Percentiles rank a stretch among this genome's conserved stretches.
These are phyloP conservation scores for Diversispora eburnea DNA, from an alignment of 192 early-diverging fungal genomes.

Conservation along the genomic window DNA sequence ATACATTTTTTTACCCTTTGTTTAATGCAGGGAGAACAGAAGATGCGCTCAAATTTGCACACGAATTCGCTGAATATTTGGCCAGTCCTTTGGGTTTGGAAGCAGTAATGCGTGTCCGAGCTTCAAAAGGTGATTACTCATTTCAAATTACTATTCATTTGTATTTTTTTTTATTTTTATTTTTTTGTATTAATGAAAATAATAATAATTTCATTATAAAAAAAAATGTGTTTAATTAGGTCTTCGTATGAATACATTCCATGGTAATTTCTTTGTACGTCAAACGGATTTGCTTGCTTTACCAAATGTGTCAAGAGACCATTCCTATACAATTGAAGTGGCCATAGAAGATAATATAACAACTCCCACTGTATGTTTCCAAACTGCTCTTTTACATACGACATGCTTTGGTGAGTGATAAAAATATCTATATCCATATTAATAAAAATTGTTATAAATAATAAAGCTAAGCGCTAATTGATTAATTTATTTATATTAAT, in stretches of 20 bases:
- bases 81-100: slow-evolving; percentile 79
- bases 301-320: slow-evolving; percentile 91
- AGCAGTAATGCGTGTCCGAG: slow-evolving; percentile 89
- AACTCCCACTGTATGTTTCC: slow-evolving; percentile 83
- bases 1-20: slow-evolving; percentile 83
- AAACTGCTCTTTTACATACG: slow-evolving; percentile 91
- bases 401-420: slow-evolving; percentile 59
- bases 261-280: slow-evolving; percentile 97
- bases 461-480: neutral
- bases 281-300: slow-evolving; percentile 87
- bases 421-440: too few relatives aligned
- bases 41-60: slow-evolving; percentile 78
- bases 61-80: slow-evolving; percentile 79
- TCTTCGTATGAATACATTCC: slow-evolving; percentile 81
- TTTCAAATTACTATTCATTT: neutral
- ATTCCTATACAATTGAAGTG: slow-evolving; percentile 83
- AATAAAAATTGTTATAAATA: too few relatives aligned
- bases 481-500: slow-evolving; percentile 29
- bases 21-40: slow-evolving; percentile 81
- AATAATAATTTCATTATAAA: too few relatives aligned
- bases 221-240: too few relatives aligned
- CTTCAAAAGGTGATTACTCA: slow-evolving; percentile 66
- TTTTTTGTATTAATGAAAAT: neutral
- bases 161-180: neutral
- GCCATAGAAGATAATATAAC: slow-evolving; percentile 72